Evolutionary conservation across 257 asterid genomes (phyloP).

Genomic region (Gynochthodes officinalis): DNA sequence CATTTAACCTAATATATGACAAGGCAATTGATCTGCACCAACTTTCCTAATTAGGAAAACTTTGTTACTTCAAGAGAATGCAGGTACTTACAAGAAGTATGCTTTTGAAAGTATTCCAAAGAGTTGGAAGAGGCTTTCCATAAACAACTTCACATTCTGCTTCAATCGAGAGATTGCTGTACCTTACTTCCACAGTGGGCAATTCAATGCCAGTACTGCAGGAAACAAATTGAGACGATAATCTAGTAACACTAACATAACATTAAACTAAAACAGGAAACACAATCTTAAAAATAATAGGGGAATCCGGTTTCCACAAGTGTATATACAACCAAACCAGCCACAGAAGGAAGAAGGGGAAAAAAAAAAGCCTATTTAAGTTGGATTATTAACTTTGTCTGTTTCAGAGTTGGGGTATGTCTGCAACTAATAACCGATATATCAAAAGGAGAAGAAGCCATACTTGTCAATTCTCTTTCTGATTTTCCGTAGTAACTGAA

Average conservation of each 20-base stretch:
- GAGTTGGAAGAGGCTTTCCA: slow-evolving; percentile 47
- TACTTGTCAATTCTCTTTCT: slow-evolving; percentile 39
- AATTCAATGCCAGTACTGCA: slow-evolving; percentile 31
- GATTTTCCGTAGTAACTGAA: slow-evolving; percentile 28
- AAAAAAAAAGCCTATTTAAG: background rate
- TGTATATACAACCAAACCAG: too few relatives aligned
- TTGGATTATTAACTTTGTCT: too few relatives aligned
- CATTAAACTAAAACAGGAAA: background rate
- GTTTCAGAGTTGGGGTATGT: too few relatives aligned
- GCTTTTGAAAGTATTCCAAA: slow-evolving; percentile 41
- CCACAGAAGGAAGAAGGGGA: background rate
- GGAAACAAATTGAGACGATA: background rate
- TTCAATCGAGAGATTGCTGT: slow-evolving; percentile 26
- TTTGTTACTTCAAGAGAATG: background rate
- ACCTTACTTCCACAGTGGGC: slow-evolving; percentile 37
- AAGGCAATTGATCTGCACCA: too few relatives aligned
- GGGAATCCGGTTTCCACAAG: too few relatives aligned
- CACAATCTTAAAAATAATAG: too few relatives aligned
- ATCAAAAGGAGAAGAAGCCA: background rate
- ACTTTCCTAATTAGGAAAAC: too few relatives aligned
- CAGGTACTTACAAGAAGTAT: slow-evolving; percentile 23
- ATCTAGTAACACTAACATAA: too few relatives aligned
- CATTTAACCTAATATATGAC: too few relatives aligned
- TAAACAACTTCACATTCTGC: slow-evolving; percentile 36
- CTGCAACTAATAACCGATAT: background rate